A percentile compares a stretch with the other conserved stretches of the same genome.
Conservation (phyloP, 2,329 filamentous ascomycete genomes). For the Fusarium odoratissimum region DNA sequence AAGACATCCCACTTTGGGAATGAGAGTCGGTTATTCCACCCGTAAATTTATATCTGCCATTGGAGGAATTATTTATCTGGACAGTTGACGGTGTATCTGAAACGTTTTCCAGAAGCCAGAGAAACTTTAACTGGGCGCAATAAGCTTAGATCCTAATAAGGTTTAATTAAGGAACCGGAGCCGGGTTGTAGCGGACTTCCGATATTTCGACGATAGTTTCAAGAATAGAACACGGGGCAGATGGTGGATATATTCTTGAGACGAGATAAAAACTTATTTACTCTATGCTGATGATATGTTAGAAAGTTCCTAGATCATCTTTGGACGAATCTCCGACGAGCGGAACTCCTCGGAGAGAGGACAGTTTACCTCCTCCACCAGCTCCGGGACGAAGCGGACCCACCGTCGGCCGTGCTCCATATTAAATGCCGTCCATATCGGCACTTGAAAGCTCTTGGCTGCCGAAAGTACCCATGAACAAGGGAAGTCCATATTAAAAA, state of each 20-base stretch:
- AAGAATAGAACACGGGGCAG: slow-evolving; percentile 13
- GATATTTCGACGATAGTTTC: slow-evolving; percentile 11
- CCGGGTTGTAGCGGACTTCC: neutral
- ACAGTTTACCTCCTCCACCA: neutral
- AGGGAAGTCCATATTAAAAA: neutral
- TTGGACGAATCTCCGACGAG: neutral
- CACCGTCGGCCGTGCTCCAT: neutral
- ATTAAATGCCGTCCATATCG: neutral
- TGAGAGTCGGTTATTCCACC: neutral
- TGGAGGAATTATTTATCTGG: slow-evolving; percentile 28
- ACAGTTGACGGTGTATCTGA: slow-evolving; percentile 9
- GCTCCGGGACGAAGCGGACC: neutral
- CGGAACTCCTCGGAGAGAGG: neutral
- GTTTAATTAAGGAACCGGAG: slow-evolving; percentile 35
- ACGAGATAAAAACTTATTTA: neutral
- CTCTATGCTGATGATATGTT: neutral
- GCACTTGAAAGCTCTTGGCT: neutral
- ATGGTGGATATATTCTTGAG: neutral
- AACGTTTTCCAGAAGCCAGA: slow-evolving; percentile 34
- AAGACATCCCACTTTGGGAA: slow-evolving; percentile 9
- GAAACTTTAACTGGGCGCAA: slow-evolving; percentile 9
- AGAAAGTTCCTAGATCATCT: neutral
- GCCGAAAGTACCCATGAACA: neutral
- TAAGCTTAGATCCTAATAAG: slow-evolving; percentile 15
- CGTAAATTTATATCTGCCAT: neutral